These are phyloP conservation scores for Heritiera littoralis DNA, from an alignment of 345 rosid genomes.

Conservation along the genomic window DNA sequence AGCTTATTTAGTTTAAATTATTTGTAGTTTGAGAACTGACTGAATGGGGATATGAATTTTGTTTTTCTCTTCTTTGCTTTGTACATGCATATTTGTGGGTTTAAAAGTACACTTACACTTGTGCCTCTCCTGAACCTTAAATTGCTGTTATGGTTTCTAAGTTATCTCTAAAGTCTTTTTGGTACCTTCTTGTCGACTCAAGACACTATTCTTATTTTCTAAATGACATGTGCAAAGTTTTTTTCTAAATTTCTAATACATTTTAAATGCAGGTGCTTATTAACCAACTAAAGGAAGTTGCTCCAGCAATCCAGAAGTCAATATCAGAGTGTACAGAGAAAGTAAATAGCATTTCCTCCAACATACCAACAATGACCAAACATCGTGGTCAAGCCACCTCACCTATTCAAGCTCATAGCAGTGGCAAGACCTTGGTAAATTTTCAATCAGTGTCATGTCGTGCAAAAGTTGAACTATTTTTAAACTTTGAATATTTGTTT, in stretches of 20 bases:
- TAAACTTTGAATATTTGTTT: background rate
- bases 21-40: slow-evolving; percentile 8
- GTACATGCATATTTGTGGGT: background rate
- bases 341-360: slow-evolving; percentile 69
- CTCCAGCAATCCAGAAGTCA: slow-evolving; percentile 84
- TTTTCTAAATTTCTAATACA: slow-evolving; percentile 21
- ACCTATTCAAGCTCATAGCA: slow-evolving; percentile 71
- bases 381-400: slow-evolving; percentile 62
- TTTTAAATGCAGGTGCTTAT: slow-evolving; percentile 74
- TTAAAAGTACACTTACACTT: background rate
- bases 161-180: slow-evolving; percentile 4
- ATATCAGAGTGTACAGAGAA: slow-evolving; percentile 81
- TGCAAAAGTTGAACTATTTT: slow-evolving; percentile 16
- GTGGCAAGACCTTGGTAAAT: slow-evolving; percentile 67
- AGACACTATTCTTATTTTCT: slow-evolving; percentile 7
- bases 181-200: background rate
- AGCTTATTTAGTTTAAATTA: background rate
- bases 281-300: slow-evolving; percentile 88
- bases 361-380: slow-evolving; percentile 59
- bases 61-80: background rate
- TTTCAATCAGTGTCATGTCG: slow-evolving; percentile 18
- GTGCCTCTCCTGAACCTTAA: slow-evolving; percentile 6
- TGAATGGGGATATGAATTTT: background rate
- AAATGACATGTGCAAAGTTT: slow-evolving; percentile 22
- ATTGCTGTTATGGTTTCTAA: slow-evolving; percentile 14